Evolutionary conservation across 1,139 yeast species (phyloP), one percentile per base, ranked within the genome.

Genomic region (Hemisphaericaspora lyxosophila): DNA sequence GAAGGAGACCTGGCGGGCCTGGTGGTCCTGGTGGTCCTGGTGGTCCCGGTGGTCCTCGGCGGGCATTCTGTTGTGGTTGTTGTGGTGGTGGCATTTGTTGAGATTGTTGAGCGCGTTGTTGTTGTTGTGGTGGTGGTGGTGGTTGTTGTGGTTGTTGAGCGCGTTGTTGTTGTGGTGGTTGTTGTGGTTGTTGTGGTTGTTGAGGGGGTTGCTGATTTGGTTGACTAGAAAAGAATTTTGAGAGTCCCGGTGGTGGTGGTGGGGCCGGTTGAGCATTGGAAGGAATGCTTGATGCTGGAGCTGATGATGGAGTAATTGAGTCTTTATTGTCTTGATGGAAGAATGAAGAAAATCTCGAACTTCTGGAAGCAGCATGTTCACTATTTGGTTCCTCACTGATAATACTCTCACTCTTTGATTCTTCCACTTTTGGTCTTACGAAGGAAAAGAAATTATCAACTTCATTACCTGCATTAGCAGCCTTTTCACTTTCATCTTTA

Each of bases 371-470:
- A 3, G 48, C 24, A 24, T 13, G 29, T 19, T 32, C 24, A n/a
- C 26, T 26, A 26, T 11, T 12, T 14, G 18, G 12, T 8, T 32
- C 27, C 4, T 32, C 29, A 26, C 15, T 12, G 3, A 11, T 14
- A 5, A 25, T 25, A 23, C 43, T 42, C 28, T 43, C 44, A 23
- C 33, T 33, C 2, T 17, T 9, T 8, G 20, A 7, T 4, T 39
- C 46, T 42, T 51, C 51, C 7, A 35, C 41, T 18, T 50, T 55
- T 13, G 72, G 64, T 42, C 64, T 66, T 24, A 64, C 73, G 47
- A 72, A 67, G 1, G 78, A 70, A 49, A 77, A 77, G 52, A 76
- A 76, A 46, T 63, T 71, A 47, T 76, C 82, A 35, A 75, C 77
- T 22, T 73, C 75, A 44, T 74, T 74, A 12, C 70, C 68, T 20